Evolutionary conservation across 2,329 filamentous ascomycete species (phyloP).

Genomic region (Colletotrichum kahawae): DNA sequence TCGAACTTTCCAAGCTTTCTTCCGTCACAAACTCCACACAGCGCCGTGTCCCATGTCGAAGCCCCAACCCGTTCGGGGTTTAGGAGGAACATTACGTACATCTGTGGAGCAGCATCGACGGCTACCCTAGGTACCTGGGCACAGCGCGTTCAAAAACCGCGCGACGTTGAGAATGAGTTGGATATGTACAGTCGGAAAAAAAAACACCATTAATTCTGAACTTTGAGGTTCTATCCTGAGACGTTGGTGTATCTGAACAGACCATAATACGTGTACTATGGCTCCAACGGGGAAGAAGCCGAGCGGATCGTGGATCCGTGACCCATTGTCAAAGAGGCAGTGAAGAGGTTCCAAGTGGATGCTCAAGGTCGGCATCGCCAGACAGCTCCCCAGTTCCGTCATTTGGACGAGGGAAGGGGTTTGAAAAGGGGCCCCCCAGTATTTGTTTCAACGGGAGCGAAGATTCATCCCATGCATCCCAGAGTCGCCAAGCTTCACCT

Average conservation of each 20-base stretch:
- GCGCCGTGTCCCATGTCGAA: neutral
- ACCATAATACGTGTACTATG: neutral
- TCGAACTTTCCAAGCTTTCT: neutral
- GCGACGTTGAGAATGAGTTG: neutral
- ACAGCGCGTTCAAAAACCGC: neutral
- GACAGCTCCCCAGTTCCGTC: neutral
- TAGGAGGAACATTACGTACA: slow-evolving; percentile 7
- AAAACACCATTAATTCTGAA: neutral
- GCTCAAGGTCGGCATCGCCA: neutral
- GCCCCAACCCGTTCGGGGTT: neutral
- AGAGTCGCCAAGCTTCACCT: slow-evolving; percentile 6
- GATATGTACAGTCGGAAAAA: neutral
- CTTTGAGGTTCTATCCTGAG: neutral
- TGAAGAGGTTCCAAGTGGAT: neutral
- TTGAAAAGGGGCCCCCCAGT: neutral
- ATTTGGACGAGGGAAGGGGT: neutral
- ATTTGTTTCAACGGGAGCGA: slow-evolving; percentile 17
- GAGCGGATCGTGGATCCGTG: neutral
- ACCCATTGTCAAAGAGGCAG: slow-evolving; percentile 7
- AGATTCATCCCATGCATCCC: slow-evolving; percentile 12
- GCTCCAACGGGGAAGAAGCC: neutral
- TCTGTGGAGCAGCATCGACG: neutral
- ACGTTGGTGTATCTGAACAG: neutral
- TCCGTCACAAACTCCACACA: neutral
- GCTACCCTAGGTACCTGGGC: neutral